Conservation (phyloP, 2,329 filamentous ascomycete genomes). For the Ophiostoma ips region DNA sequence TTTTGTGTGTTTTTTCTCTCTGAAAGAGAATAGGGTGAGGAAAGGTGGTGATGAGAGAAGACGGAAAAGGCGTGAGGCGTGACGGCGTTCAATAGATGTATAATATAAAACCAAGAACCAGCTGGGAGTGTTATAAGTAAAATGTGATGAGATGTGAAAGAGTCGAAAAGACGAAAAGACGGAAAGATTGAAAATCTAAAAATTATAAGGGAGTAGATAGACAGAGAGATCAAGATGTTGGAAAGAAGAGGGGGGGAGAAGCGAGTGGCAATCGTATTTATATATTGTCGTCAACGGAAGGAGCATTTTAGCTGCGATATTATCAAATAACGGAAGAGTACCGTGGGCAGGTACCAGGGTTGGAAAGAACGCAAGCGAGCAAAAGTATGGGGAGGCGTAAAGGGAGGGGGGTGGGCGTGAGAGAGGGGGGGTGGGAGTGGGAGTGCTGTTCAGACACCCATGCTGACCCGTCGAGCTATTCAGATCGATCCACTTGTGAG, state of each 20-base stretch:
- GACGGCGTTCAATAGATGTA: not conserved
- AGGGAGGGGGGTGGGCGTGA: not conserved
- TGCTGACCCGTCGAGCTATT: not conserved
- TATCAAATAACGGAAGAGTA: not conserved
- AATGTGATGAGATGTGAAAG: conserved; percentile 8
- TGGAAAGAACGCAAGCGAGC: not conserved
- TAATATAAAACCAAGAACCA: conserved; percentile 21
- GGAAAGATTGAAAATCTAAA: not conserved
- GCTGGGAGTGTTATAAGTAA: conserved; percentile 16
- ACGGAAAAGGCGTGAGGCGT: not conserved
- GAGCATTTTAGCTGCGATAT: not conserved
- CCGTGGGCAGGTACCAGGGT: not conserved
- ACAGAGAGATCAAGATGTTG: not conserved
- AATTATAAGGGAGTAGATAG: too few relatives aligned
- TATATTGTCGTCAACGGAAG: not conserved
- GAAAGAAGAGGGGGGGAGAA: not conserved
- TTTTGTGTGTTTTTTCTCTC: not conserved
- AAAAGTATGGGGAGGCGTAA: not conserved
- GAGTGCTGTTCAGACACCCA: too few relatives aligned
- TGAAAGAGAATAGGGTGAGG: too few relatives aligned
- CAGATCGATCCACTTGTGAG: conserved; percentile 1
- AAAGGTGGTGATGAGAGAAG: not conserved
- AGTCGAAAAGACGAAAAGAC: conserved; percentile 6
- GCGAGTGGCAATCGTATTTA: not conserved
- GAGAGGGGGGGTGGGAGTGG: not conserved